These are phyloP conservation scores for Phytophthora melonis DNA, from an alignment of 352 stramenopile genomes.

Conservation along the genomic window DNA sequence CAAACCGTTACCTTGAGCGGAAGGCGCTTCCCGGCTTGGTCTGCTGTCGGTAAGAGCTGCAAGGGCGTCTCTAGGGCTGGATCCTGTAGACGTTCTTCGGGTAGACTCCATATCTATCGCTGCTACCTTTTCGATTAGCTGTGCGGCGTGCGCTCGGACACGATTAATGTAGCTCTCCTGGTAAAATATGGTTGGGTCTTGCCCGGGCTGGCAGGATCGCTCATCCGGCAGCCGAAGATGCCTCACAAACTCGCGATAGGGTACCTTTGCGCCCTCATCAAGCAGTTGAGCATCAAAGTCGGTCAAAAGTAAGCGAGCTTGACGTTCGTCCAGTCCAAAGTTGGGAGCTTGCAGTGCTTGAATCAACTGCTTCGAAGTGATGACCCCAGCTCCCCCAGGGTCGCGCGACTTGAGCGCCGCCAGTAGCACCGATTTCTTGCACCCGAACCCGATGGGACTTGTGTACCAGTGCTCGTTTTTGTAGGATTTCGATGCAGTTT, in stretches of 20 bases:
- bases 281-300: constrained; percentile 39
- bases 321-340: constrained; percentile 49
- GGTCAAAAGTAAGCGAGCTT: constrained; percentile 43
- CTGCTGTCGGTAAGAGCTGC: constrained; percentile 6
- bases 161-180: constrained; percentile 63
- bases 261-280: constrained; percentile 38
- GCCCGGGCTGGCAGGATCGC: constrained; percentile 8
- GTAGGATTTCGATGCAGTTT: constrained; percentile 58
- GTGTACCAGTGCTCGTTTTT: constrained; percentile 69
- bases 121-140: constrained; percentile 40
- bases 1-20: constrained; percentile 13
- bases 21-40: not conserved
- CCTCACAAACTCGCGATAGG: constrained; percentile 57
- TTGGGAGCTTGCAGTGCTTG: constrained; percentile 42
- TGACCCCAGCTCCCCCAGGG: constrained; percentile 41
- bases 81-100: not conserved
- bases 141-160: constrained; percentile 49
- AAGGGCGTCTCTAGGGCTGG: not conserved
- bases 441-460: constrained; percentile 58
- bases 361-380: constrained; percentile 44
- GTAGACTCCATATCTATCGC: not conserved
- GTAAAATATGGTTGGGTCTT: constrained; percentile 52
- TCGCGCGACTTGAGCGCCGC: constrained; percentile 55
- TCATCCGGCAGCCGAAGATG: constrained; percentile 41
- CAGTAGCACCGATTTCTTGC: constrained; percentile 56